These are phyloP conservation scores for Exophiala lecanii-corni DNA, from an alignment of 2,329 filamentous ascomycete genomes.

Conservation along the genomic window DNA sequence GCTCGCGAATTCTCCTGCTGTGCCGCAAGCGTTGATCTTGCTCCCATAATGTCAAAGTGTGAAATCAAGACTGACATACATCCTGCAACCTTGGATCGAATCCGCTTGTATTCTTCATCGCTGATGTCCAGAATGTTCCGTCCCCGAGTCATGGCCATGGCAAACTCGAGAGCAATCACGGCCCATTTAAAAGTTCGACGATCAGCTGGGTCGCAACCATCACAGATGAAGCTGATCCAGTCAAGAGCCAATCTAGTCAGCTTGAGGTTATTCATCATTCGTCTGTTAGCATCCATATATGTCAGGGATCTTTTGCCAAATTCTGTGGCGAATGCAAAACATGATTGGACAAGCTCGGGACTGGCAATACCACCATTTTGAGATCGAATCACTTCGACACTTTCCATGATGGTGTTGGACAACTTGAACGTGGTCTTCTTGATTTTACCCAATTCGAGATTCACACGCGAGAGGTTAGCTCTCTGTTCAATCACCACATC, in stretches of 20 bases:
- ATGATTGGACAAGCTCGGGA: conserved; percentile 94
- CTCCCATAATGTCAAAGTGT: conserved; percentile 98
- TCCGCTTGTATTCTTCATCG: conserved; percentile 76
- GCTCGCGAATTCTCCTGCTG: conserved; percentile 87
- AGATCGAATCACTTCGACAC: conserved; percentile 83
- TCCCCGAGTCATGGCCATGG: conserved; percentile 94
- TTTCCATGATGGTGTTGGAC: conserved; percentile 98
- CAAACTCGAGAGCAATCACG: conserved; percentile 89
- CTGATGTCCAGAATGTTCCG: conserved; percentile 88
- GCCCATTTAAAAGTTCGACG: conserved; percentile 97
- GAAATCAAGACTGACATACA: conserved; percentile 98
- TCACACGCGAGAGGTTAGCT: conserved; percentile 89
- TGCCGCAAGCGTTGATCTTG: conserved; percentile 84
- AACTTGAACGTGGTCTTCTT: conserved; percentile 94
- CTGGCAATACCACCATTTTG: conserved; percentile 82
- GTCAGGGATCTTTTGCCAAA: conserved; percentile 92
- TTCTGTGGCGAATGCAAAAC: conserved; percentile 97
- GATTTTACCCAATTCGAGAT: conserved; percentile 85
- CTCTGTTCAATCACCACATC: conserved; percentile 87
- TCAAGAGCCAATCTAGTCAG: conserved; percentile 88
- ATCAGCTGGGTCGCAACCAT: conserved; percentile 91
- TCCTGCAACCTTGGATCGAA: conserved; percentile 85
- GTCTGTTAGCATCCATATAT: conserved; percentile 91
- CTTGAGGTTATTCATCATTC: conserved; percentile 96
- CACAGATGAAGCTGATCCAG: conserved; percentile 97